Evolutionary conservation across 345 rosid genomes (phyloP), one percentile per base, ranked within the genome.

Genomic region (Salix exigua): DNA sequence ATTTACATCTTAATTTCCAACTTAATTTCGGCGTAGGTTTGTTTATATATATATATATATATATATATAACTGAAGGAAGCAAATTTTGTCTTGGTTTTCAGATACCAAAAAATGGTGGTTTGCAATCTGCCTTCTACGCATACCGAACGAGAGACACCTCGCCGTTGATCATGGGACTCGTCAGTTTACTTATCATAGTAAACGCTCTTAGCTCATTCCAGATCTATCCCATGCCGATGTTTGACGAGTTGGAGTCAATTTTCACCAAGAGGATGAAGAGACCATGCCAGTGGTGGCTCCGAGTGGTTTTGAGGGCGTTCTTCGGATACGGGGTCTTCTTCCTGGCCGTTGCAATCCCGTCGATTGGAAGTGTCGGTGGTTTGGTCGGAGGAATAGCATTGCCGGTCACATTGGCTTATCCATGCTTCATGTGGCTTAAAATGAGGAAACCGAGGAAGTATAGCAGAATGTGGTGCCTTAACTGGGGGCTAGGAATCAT

Each of bases 381-480:
- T 50, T 75, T 84, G 1, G 46, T 84, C 1, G 87, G 87, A 72
- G 84, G 87, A 26, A 28, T 78, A 19, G 69, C 87, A 12, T 70
- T 81, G 73, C 84, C 87, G 1, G 76, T 81, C 1, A 81, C 87
- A 1, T 76, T 81, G 5, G 82, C 82, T 1, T 81, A 78, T n/a
- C 87, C 87, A 1, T 81, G 87, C 64, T 81, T 84, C 74, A 84
- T 84, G 87, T 84, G 84, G 84, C 76, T 84, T 2, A 73, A 44
- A 51, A 84, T 84, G 48, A 84, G 81, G 84, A 78, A 75, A 38
- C 87, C 87, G 8, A 70, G 13, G 71, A 48, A 4, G 12, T 31
- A 62, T 55, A 51, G 85, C 31, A 30, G 66, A 1, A 64, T 71
- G 73, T 82, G 87, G 87, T 74, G 50, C 75, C 74, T 84, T 14